These are phyloP conservation scores for Blumeriella jaapii DNA, from an alignment of 2,329 filamentous ascomycete species.

Conservation along the genomic window DNA sequence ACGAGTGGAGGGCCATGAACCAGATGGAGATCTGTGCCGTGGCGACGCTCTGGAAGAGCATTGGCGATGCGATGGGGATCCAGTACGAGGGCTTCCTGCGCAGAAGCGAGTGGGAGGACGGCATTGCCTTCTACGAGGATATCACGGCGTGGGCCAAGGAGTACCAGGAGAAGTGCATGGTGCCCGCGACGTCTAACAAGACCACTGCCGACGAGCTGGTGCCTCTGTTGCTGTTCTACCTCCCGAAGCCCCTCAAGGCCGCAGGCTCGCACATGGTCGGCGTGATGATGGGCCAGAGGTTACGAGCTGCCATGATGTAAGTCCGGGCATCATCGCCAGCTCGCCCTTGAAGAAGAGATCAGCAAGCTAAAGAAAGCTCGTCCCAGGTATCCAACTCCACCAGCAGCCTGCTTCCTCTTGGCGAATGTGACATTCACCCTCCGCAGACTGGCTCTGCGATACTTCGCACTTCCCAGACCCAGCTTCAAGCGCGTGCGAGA, in stretches of 20 bases:
- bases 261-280: conserved; percentile 40
- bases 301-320: conserved; percentile 55
- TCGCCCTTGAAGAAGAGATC: background rate
- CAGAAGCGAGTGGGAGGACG: conserved; percentile 34
- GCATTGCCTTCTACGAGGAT: conserved; percentile 40
- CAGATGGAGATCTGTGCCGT: conserved; percentile 58
- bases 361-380: background rate
- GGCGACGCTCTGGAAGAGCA: conserved; percentile 57
- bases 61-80: conserved; percentile 62
- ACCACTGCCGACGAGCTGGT: conserved; percentile 47
- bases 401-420: conserved; percentile 28
- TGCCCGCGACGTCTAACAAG: conserved; percentile 38
- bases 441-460: conserved; percentile 44
- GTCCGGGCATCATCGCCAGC: conserved; percentile 14
- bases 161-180: conserved; percentile 51
- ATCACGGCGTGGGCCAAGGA: conserved; percentile 35
- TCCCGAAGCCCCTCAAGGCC: conserved; percentile 36
- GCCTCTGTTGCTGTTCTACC: conserved; percentile 44
- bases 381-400: conserved; percentile 36
- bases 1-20: conserved; percentile 59
- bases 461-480: conserved; percentile 47
- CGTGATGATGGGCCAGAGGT: conserved; percentile 50
- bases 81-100: conserved; percentile 28
- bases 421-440: conserved; percentile 37
- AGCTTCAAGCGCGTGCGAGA: conserved; percentile 28